Evolutionary conservation across 169 alveolate species (phyloP).

Genomic region (Miamiensis avidus): DNA sequence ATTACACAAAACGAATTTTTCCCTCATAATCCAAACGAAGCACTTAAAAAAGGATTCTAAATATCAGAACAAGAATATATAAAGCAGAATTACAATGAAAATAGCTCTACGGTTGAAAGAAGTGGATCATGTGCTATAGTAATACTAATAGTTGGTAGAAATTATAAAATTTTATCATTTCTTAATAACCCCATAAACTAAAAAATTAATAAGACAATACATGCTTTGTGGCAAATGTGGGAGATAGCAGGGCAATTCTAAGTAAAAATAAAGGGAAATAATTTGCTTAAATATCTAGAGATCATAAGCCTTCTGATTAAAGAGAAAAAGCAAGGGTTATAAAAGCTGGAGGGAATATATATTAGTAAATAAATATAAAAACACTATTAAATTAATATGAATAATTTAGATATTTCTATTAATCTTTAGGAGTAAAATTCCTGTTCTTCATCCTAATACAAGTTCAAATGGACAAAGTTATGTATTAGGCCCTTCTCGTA

Average conservation of each 20-base stretch:
- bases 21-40: neutral
- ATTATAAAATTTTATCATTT: no score
- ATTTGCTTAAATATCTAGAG: constrained; percentile 61
- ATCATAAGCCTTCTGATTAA: constrained; percentile 82
- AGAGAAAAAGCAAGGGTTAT: constrained; percentile 71
- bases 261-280: constrained; percentile 58
- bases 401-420: constrained; percentile 69
- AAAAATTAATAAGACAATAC: constrained; percentile 37
- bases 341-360: constrained; percentile 67
- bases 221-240: constrained; percentile 84
- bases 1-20: neutral
- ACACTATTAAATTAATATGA: constrained; percentile 24
- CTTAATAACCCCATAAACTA: neutral
- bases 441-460: constrained; percentile 29
- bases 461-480: constrained; percentile 26
- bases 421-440: constrained; percentile 58
- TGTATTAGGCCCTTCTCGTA: constrained; percentile 81
- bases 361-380: constrained; percentile 45
- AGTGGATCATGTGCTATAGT: neutral
- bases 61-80: neutral
- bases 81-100: no score
- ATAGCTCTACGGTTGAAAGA: neutral
- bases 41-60: neutral
- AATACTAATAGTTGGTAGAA: neutral
- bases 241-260: constrained; percentile 88